phyloP scores from a whole-genome alignment of 129 eudicot genomes.

The Lactuca sativa region DNA sequence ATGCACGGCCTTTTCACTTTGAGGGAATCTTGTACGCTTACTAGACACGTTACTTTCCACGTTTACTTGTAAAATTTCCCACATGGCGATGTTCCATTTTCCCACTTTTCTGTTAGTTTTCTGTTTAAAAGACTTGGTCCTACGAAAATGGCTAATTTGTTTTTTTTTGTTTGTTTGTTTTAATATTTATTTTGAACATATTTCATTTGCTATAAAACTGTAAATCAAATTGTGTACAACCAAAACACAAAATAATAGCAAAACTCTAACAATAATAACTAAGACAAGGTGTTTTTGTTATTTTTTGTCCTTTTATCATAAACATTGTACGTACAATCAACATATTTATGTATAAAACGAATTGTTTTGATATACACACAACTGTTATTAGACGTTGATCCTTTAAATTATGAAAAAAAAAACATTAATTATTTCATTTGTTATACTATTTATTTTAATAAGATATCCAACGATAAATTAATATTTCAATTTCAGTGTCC shows the following conservation, averaged over 20 bases:
- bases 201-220: not conserved
- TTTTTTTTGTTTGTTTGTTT: too few relatives aligned
- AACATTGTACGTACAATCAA: not conserved
- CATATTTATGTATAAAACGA: not conserved
- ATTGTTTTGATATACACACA: too few relatives aligned
- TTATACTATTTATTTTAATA: too few relatives aligned
- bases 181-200: too few relatives aligned
- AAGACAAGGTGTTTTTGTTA: not conserved
- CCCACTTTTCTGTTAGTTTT: slow-evolving; percentile 2
- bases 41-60: slow-evolving; percentile 26
- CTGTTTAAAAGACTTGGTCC: not conserved
- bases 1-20: slow-evolving; percentile 29
- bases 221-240: not conserved
- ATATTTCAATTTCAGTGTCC: too few relatives aligned
- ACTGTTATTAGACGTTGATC: too few relatives aligned
- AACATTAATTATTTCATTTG: too few relatives aligned
- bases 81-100: slow-evolving; percentile 26
- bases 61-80: slow-evolving; percentile 28
- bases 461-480: too few relatives aligned
- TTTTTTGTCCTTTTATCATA: too few relatives aligned
- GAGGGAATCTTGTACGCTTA: slow-evolving; percentile 35
- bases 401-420: too few relatives aligned
- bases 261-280: not conserved
- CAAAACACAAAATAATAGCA: not conserved
- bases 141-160: not conserved